A percentile compares a stretch with the other conserved stretches of the same genome.
Conservation (phyloP, 2,329 filamentous ascomycete genomes). For the Xylariaceae sp. region DNA sequence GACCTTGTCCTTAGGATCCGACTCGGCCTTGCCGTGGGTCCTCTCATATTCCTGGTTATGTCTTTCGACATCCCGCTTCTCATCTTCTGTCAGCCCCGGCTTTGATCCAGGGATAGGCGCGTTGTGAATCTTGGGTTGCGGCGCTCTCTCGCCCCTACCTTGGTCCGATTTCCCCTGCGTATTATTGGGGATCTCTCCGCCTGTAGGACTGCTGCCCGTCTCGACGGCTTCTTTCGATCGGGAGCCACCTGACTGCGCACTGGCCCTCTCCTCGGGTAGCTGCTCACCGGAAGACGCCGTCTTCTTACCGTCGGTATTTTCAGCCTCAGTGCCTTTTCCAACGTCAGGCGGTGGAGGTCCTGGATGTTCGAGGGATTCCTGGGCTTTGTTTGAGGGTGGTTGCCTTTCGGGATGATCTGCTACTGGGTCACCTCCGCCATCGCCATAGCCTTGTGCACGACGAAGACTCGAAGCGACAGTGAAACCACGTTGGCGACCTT, state of each 20-base stretch:
- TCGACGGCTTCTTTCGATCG: constrained; percentile 38
- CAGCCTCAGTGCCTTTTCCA: constrained; percentile 36
- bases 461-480: constrained; percentile 19
- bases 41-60: constrained; percentile 55
- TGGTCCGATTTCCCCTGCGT: constrained; percentile 25
- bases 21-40: constrained; percentile 44
- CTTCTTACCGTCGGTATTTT: constrained; percentile 24
- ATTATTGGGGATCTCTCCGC: constrained; percentile 26
- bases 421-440: constrained; percentile 35
- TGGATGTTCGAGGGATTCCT: constrained; percentile 39
- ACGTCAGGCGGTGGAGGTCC: constrained; percentile 38
- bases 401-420: constrained; percentile 36
- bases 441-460: constrained; percentile 36
- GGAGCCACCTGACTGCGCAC: constrained; percentile 36
- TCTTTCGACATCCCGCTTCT: constrained; percentile 51
- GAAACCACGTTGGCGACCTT: constrained; percentile 24
- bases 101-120: constrained; percentile 37
- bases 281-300: constrained; percentile 19
- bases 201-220: constrained; percentile 32
- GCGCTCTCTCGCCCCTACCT: constrained; percentile 32
- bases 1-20: constrained; percentile 46
- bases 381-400: constrained; percentile 29
- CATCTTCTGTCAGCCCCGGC: constrained; percentile 42
- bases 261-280: constrained; percentile 32
- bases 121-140: constrained; percentile 49